Conservation (phyloP, 768 basidiomycete genomes). For the Auricularia sp. region DNA sequence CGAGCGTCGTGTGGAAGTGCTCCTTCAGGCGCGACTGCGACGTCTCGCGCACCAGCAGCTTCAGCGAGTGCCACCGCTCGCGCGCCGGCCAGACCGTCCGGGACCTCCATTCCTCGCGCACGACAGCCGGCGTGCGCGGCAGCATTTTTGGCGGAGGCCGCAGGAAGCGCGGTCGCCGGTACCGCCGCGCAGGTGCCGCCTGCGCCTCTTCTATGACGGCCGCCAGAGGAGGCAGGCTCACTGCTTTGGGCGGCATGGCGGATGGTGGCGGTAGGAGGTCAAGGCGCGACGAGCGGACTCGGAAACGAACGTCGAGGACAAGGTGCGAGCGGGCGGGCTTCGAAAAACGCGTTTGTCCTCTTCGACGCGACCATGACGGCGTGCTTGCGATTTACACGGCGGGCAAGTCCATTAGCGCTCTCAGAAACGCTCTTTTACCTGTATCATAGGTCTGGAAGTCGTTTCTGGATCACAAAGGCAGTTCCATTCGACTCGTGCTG, state of each 20-base stretch:
- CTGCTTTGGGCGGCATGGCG: background rate
- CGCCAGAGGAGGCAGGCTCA: background rate
- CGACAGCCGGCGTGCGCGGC: background rate
- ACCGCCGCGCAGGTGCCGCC: background rate
- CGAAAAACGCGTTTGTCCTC: background rate
- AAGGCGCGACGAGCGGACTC: background rate
- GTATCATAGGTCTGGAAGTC: constrained; percentile 64
- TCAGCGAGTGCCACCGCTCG: constrained; percentile 8
- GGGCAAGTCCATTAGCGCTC: constrained; percentile 25
- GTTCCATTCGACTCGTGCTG: background rate
- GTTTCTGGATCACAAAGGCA: constrained; percentile 66
- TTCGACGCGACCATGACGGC: constrained; percentile 38
- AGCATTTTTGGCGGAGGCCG: background rate
- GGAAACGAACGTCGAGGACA: background rate
- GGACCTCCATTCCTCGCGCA: constrained; percentile 1
- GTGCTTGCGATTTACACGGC: constrained; percentile 59
- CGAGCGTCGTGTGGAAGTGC: constrained; percentile 76
- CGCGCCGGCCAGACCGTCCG: background rate
- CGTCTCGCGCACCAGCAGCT: constrained; percentile 56
- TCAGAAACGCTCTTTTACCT: constrained; percentile 7
- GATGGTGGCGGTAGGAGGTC: background rate
- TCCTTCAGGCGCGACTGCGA: constrained; percentile 63
- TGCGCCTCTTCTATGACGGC: background rate
- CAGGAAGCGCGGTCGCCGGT: background rate
- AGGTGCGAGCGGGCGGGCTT: background rate